phyloP scores from a whole-genome alignment of 768 basidiomycete species.

The Lactarius psammicola region DNA sequence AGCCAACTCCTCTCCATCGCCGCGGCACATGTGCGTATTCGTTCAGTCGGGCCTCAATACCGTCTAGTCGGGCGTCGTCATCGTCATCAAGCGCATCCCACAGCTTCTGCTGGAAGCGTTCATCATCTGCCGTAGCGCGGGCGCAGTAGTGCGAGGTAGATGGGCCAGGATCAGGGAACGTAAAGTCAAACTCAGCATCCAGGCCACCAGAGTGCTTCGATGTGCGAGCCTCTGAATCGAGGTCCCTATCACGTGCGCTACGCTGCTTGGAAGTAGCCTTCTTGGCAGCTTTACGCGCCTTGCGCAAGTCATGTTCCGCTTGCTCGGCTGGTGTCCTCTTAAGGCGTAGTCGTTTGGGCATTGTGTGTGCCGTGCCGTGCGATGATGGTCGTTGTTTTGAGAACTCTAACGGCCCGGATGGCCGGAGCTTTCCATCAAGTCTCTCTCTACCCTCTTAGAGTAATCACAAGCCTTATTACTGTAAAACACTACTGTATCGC shows the following conservation, averaged over 20 bases:
- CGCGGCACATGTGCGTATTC: constrained; percentile 70
- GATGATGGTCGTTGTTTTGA: constrained; percentile 3
- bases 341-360: constrained; percentile 36
- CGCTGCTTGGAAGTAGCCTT: constrained; percentile 38
- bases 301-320: constrained; percentile 38
- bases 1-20: constrained; percentile 56
- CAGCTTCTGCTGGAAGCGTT: constrained; percentile 69
- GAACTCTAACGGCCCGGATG: constrained; percentile 4
- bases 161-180: constrained; percentile 37
- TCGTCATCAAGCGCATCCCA: constrained; percentile 68
- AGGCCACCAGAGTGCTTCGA: constrained; percentile 30
- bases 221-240: constrained; percentile 3
- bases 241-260: background rate
- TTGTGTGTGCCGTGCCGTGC: background rate
- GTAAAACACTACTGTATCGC: no score
- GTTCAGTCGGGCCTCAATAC: constrained; percentile 61
- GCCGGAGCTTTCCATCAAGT: background rate
- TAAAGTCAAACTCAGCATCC: constrained; percentile 3
- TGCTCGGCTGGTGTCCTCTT: constrained; percentile 43
- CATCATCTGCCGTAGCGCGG: constrained; percentile 57
- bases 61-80: constrained; percentile 67
- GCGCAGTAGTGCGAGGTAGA: constrained; percentile 36
- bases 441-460: no score
- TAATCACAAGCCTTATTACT: no score
- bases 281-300: constrained; percentile 50